Base-by-base conservation (phyloP, 257 asterid species). In the Mitragyna speciosa region DNA sequence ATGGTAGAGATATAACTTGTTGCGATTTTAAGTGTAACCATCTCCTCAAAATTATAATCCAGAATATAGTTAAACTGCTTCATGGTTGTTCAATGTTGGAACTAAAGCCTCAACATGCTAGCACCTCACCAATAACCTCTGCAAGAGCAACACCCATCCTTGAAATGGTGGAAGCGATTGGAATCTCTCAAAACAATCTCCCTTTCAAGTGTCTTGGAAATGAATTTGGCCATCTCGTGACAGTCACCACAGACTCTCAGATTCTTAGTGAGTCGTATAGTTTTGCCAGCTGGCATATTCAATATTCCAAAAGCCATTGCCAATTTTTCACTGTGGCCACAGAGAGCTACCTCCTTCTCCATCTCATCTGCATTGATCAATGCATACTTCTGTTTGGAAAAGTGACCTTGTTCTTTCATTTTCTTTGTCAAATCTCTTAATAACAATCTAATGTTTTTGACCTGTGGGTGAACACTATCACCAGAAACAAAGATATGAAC, bases 251-350 rank as follows among this genome's bases (percentile, higher is more conserved):
- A 36, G 41, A 36, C 41, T 36, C 41, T 36, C 41, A 36, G 41
- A 79, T 83, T 83, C 79, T 83, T 83, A 7, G 81, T 76, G 20
- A 83, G 79, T 33, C 86, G 54, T 58, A 83, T 39, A 1, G 82
- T 66, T 70, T 71, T 72, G 28, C 81, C 75, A 0, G 48, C 64
- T 5, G 81, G 79, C 45, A 77, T 51, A n/a, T 30, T 83, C 36
- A 83, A 28, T 48, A 79, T 43, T n/a, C 86, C 86, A 28, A 79
- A 83, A 20, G 81, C 83, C 81, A 83, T 79, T 11, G 86, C 86
- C 71, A 79, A 76, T 73, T 72, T 79, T 61, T 83, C 86, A 36
- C 81, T 83, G 66, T 83, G 86, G 15, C 78, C 75, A 71, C 83
- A 79, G 31, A 84, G 9, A 41, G 74, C 71, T 3, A 76, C 33